Evolutionary conservation across 1,284 basidiomycete genomes (phyloP), one percentile per base, ranked within the genome.

Genomic region (Boletus semigastroideus): DNA sequence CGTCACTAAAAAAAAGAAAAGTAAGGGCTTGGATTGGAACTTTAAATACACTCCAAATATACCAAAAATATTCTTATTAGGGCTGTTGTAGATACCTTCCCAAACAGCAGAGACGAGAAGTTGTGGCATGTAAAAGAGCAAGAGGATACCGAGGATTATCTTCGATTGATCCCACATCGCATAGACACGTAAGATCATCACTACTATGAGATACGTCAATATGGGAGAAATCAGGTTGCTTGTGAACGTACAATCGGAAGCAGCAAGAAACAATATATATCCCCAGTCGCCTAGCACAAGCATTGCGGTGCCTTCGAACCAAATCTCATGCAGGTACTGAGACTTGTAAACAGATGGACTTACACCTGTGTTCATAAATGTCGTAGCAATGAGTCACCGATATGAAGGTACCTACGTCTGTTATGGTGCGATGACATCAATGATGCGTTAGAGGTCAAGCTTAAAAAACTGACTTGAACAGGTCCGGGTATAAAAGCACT

Each of bases 161-260:
- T 3, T 52, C 9, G 57, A 59, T 41, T 6, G 47, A 33, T 31
- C 10, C 53, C 57, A 59, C 33, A 57, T 46, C 4, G 55, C 57
- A 43, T 56, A 46, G 9, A 59, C 57, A 17, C 55, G 53, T 12
- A 56, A 19, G 7, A 60, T 22, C 56, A 57, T 57, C 3, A 60
- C 55, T 9, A 60, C 56, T 57, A 20, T 22, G 25, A 28, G 16
- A 13, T 4, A 27, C 34, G 13, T 55, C 11, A 51, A 27, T 7
- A 33, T 4, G n/a, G 14, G 40, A 10, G 27, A 31, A 9, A 28
- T 6, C 0, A 16, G 5, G 9, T 5, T 31, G 12, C 8, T 22
- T 14, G 16, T 5, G 0, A 31, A 25, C 54, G 37, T 28, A 59
- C 54, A 16, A 37, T 56, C 58, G 5, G 58, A 54, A 11, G 55